Evolutionary conservation across 345 rosid genomes (phyloP), one percentile per base, ranked within the genome.

Genomic region (Schrenkiella parvula): DNA sequence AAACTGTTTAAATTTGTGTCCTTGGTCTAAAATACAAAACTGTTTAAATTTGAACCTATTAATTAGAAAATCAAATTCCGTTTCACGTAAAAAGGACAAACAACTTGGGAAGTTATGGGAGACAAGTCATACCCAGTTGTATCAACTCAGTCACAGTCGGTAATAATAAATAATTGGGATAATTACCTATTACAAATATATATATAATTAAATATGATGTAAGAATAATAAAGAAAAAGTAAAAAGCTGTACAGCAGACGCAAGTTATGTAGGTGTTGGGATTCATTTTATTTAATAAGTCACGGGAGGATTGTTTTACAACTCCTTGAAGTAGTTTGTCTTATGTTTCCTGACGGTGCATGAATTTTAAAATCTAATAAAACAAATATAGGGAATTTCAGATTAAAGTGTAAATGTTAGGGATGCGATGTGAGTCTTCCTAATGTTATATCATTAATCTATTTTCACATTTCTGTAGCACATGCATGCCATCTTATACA

Each of bases 51-150:
- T 26, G 1, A 28, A 28, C 18, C 38, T n/a, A 15, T 29, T 54
- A 14, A 54, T 54, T 10, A 10, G n/a, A 47, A 47, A 47, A 21
- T 21, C 2, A 4, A 21, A 10, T 10, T 29, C 11, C 12, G 12
- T 54, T 53, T 55, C 60, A 31, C 39, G 60, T 21, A 55, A 13
- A 70, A 41, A 10, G 35, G 52, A 29, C 60, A 59, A 74, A 41
- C 46, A 66, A 47, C 67, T 74, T 52, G 62, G 22, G 52, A 73
- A 74, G 73, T 38, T 50, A 59, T 29, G 9, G 17, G 54, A 66
- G 62, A 74, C 73, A 67, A 74, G 73, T 74, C 58, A 74, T 74
- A 50, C 78, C 68, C 47, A 59, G 47, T 67, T 67, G 55, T 59
- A 58, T 74, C 73, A 66, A 58, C 53, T 67, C 78, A 58, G 78